A percentile compares a stretch with the other conserved stretches of the same genome.
Conservation (phyloP, 441 rosid genomes). For the Adansonia madagascariensis region DNA sequence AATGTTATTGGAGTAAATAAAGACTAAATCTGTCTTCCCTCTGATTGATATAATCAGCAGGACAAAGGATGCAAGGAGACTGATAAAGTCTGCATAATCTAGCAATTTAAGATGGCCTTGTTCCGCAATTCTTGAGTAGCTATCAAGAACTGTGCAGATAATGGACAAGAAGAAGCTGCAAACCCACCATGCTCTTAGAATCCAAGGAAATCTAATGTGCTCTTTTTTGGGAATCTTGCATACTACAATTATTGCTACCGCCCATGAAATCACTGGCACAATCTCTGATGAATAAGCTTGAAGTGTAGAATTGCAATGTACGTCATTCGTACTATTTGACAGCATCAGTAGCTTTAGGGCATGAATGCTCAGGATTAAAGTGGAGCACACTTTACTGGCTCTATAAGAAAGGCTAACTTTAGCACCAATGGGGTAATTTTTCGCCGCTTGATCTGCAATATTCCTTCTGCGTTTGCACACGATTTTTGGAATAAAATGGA, state of each 20-base stretch:
- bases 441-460: slow-evolving; percentile 34
- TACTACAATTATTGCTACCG: slow-evolving; percentile 40
- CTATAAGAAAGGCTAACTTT: slow-evolving; percentile 54
- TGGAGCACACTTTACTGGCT: slow-evolving; percentile 51
- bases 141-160: slow-evolving; percentile 42
- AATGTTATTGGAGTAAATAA: slow-evolving; percentile 35
- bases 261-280: slow-evolving; percentile 61
- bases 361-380: slow-evolving; percentile 52
- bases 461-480: slow-evolving; percentile 38
- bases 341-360: slow-evolving; percentile 48
- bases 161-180: slow-evolving; percentile 64
- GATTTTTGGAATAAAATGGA: slow-evolving; percentile 37
- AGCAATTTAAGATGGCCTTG: slow-evolving; percentile 38
- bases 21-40: slow-evolving; percentile 70
- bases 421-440: slow-evolving; percentile 30
- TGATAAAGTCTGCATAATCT: slow-evolving; percentile 55
- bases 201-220: slow-evolving; percentile 62
- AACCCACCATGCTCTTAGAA: slow-evolving; percentile 86
- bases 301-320: slow-evolving; percentile 48
- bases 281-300: slow-evolving; percentile 55
- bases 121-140: slow-evolving; percentile 39
- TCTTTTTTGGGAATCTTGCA: slow-evolving; percentile 41
- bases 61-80: slow-evolving; percentile 61
- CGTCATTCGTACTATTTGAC: slow-evolving; percentile 35
- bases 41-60: slow-evolving; percentile 60